Conservation (phyloP, 495 filamentous ascomycete genomes). For the Parathielavia appendiculata region DNA sequence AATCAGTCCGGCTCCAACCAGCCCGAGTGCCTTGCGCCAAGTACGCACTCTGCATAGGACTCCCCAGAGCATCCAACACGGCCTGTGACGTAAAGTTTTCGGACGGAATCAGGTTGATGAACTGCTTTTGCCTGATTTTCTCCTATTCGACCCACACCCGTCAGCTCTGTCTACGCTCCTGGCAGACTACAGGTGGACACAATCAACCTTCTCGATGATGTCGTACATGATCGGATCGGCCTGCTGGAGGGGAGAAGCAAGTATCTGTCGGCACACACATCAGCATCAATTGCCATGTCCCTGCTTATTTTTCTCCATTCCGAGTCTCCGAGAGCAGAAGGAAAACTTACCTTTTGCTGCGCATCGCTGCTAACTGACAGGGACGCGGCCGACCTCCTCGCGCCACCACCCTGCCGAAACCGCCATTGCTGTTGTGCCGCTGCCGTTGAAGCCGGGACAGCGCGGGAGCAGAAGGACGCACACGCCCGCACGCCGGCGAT, state of each 20-base stretch:
- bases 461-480: conserved; percentile 7
- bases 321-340: not conserved
- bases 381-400: conserved; percentile 39
- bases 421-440: not conserved
- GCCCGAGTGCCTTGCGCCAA: not conserved
- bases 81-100: conserved; percentile 99
- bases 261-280: conserved; percentile 51
- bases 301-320: conserved; percentile 4
- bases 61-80: conserved; percentile 91
- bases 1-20: conserved; percentile 8
- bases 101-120: conserved; percentile 97
- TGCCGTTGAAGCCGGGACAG: conserved; percentile 4
- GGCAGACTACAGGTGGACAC: not conserved
- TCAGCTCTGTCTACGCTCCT: conserved; percentile 2
- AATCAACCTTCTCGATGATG: conserved; percentile 80
- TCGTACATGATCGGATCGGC: conserved; percentile 81
- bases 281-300: not conserved
- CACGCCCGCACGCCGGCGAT: conserved; percentile 21
- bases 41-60: conserved; percentile 91
- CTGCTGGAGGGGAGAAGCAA: conserved; percentile 70
- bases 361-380: conserved; percentile 46
- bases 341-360: conserved; percentile 57
- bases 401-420: not conserved
- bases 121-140: conserved; percentile 91
- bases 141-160: conserved; percentile 53